These are phyloP conservation scores for Didymella arachidicola DNA, from an alignment of 2,329 filamentous ascomycete species.

Conservation along the genomic window DNA sequence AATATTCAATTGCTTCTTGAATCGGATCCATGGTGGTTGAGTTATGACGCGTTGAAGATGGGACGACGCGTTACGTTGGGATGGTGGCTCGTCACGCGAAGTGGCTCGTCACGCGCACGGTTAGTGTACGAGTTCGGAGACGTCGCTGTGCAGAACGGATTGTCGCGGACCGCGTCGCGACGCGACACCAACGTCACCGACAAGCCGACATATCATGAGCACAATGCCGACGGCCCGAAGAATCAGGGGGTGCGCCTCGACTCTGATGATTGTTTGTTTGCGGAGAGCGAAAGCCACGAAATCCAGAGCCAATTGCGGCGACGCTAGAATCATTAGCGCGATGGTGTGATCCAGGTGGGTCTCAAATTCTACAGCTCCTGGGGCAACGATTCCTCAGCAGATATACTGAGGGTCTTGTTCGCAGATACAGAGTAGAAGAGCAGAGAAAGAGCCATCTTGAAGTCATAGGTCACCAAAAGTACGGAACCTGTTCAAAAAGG, in stretches of 20 bases:
- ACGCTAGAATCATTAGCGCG: slow-evolving; percentile 16
- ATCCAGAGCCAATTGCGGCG: slow-evolving; percentile 9
- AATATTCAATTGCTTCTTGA: too few species aligned
- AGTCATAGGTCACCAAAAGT: background rate
- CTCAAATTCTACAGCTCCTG: slow-evolving; percentile 17
- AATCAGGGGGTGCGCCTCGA: slow-evolving; percentile 11
- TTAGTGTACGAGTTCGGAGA: slow-evolving; percentile 15
- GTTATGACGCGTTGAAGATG: too few species aligned
- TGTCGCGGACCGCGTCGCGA: background rate
- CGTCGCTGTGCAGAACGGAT: slow-evolving; percentile 1
- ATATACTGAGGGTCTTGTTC: background rate
- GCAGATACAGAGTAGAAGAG: background rate
- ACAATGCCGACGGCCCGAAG: slow-evolving; percentile 9
- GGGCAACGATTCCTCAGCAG: slow-evolving; percentile 13
- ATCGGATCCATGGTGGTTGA: too few species aligned
- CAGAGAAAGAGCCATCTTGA: background rate
- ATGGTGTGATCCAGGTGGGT: slow-evolving; percentile 19
- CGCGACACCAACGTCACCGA: slow-evolving; percentile 1
- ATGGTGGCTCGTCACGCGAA: too few species aligned
- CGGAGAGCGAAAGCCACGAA: slow-evolving; percentile 1
- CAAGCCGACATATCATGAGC: slow-evolving; percentile 7
- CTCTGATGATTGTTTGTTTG: slow-evolving; percentile 16
- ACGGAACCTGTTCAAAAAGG: too few species aligned
- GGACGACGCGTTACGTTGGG: too few species aligned
- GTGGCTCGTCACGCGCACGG: too few species aligned